Percentiles rank a stretch among this genome's conserved stretches.
These are phyloP conservation scores for Ogataea neopini DNA, from an alignment of 805 yeast species.

Conservation along the genomic window DNA sequence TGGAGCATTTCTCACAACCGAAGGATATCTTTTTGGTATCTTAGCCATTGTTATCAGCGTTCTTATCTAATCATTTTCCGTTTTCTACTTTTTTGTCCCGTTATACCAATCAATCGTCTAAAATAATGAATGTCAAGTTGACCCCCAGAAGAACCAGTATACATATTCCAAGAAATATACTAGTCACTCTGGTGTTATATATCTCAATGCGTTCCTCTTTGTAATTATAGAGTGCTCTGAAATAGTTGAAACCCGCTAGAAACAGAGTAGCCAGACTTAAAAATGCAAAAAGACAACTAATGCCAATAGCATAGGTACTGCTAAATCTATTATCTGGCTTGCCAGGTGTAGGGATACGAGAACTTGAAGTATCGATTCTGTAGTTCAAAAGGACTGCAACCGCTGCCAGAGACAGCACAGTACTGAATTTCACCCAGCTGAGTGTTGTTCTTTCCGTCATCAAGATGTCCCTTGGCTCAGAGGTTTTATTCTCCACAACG, in stretches of 20 bases:
- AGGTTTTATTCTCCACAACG: conserved; percentile 38
- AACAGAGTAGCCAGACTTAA: conserved; percentile 41
- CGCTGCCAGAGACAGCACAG: conserved; percentile 47
- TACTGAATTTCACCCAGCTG: conserved; percentile 48
- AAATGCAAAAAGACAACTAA: conserved; percentile 40
- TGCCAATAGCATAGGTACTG: conserved; percentile 30
- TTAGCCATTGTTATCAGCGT: neutral
- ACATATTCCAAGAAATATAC: conserved; percentile 36
- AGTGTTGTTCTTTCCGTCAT: conserved; percentile 56
- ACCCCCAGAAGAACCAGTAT: conserved; percentile 40
- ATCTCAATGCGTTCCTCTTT: conserved; percentile 43
- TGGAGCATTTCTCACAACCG: neutral
- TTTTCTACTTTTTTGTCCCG: neutral
- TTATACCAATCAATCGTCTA: conserved; percentile 4
- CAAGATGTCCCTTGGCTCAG: conserved; percentile 56
- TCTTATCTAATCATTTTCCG: neutral
- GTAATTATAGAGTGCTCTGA: conserved; percentile 45
- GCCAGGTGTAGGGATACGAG: conserved; percentile 13
- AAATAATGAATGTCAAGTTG: conserved; percentile 33
- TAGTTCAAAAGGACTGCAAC: conserved; percentile 48
- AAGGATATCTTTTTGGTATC: conserved; percentile 1
- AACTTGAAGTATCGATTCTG: conserved; percentile 38
- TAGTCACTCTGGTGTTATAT: conserved; percentile 37
- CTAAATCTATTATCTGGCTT: conserved; percentile 4
- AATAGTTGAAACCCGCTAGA: conserved; percentile 43